These are phyloP conservation scores for Chloris gayana DNA, from an alignment of 176 grass and related monocot species.

Conservation along the genomic window DNA sequence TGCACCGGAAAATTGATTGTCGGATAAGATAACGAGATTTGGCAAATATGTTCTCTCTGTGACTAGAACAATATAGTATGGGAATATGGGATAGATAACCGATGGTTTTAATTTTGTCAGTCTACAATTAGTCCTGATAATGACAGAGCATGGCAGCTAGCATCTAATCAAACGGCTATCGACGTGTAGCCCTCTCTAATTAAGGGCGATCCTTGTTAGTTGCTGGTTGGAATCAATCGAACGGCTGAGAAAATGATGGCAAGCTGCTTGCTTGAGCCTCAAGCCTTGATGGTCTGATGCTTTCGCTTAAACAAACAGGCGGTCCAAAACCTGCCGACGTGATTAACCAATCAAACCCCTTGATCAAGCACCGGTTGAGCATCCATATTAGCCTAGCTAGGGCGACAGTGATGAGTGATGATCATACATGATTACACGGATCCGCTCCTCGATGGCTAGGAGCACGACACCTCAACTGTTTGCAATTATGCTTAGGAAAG, in stretches of 20 bases:
- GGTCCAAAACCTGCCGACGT: not conserved
- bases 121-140: not conserved
- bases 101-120: not conserved
- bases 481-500: conserved; percentile 15
- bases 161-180: not conserved
- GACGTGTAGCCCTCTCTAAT: not conserved
- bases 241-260: conserved; percentile 3
- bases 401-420: conserved; percentile 5
- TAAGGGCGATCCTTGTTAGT: not conserved
- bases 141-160: not conserved
- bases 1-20: not conserved
- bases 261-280: conserved; percentile 31
- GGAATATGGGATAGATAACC: no score
- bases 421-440: conserved; percentile 11
- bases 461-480: not conserved
- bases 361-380: not conserved
- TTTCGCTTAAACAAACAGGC: conserved; percentile 19
- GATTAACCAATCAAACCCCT: not conserved
- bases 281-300: conserved; percentile 19
- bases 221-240: conserved; percentile 4
- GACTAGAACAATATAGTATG: no score
- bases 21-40: not conserved
- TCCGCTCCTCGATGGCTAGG: not conserved
- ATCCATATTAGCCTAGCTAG: not conserved
- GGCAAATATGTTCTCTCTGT: no score